Base-by-base conservation (phyloP, 441 rosid genomes). In the Populus hybrid region DNA sequence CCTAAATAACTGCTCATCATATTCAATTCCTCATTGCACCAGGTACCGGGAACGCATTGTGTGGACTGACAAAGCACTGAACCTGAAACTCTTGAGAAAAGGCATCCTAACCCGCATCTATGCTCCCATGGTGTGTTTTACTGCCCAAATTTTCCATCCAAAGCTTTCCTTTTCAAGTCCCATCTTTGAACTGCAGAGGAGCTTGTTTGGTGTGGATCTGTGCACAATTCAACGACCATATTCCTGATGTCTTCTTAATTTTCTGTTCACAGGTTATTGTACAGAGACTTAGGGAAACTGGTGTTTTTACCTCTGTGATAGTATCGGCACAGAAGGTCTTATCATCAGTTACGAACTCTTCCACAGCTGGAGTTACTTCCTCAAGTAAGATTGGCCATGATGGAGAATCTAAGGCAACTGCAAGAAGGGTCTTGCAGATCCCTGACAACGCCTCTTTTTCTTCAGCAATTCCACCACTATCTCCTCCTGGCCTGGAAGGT, bases 1-100 rank as follows among this genome's bases (percentile, higher is more conserved):
- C 61, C 8, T 16, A 53, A 53, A 53, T 30, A 30, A 30, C 32
- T 30, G 32, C 32, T 53, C 61, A 53, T 16, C 61, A 53, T 53
- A 16, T 30, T 30, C 61, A 53, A 18, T 53, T 66, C 72, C 26
- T 21, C 71, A 57, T 36, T 77, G 46, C 70, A 80, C 38, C 78
- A 95, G 99, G 99, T 95, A 93, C 71, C 88, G 77, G 38, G 95
- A 93, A 73, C 93, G 78, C 53, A 85, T 95, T 12, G 98, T 95
- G 46, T 95, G 99, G 99, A 81, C 90, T 11, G 95, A 95, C 77
- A 76, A 79, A 73, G 50, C 77, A 3, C 35, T 89, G 84, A 93
- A 86, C 65, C 70, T 92, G 80, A 92, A 92, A 78, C 96, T 95
- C 69, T 23, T 90, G 83, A 89, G 85, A 84, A 91, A 88, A 83